Percentiles rank a stretch among this genome's conserved stretches.
phyloP scores from a whole-genome alignment of 352 stramenopile species.

The Pythium brachiatum region DNA sequence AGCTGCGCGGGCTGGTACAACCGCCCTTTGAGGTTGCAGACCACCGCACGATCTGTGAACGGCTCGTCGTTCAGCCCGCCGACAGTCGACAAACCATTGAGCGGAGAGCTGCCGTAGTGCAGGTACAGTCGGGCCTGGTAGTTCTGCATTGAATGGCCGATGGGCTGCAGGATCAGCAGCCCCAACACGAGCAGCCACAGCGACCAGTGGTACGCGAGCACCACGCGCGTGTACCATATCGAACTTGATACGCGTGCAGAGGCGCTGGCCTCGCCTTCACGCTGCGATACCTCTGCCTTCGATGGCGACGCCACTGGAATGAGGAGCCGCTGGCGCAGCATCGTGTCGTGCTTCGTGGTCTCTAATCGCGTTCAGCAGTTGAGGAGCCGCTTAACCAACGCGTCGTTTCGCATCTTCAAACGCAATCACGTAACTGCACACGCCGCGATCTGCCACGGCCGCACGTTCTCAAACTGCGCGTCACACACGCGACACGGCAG shows the following conservation, averaged over 20 bases:
- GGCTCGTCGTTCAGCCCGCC: slow-evolving; percentile 46
- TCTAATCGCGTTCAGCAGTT: neutral
- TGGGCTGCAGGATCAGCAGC: slow-evolving; percentile 9
- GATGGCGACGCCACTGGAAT: neutral
- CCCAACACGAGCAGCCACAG: slow-evolving; percentile 12
- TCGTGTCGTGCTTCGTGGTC: neutral
- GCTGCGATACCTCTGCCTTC: neutral
- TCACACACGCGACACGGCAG: neutral
- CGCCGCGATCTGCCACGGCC: neutral
- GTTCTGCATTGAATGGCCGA: slow-evolving; percentile 31
- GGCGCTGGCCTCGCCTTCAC: neutral
- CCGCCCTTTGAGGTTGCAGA: slow-evolving; percentile 36
- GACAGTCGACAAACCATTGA: neutral
- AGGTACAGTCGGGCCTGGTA: neutral
- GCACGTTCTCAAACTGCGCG: neutral
- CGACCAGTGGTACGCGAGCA: slow-evolving; percentile 10
- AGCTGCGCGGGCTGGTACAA: slow-evolving; percentile 39
- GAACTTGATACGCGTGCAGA: neutral
- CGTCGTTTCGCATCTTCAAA: neutral
- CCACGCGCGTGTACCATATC: neutral
- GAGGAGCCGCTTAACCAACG: neutral
- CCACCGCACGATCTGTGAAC: slow-evolving; percentile 45
- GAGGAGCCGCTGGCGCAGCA: neutral
- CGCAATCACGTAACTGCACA: neutral
- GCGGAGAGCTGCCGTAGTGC: slow-evolving; percentile 22